These are phyloP conservation scores for Phytophthora cactorum DNA, from an alignment of 352 stramenopile genomes.

Conservation along the genomic window DNA sequence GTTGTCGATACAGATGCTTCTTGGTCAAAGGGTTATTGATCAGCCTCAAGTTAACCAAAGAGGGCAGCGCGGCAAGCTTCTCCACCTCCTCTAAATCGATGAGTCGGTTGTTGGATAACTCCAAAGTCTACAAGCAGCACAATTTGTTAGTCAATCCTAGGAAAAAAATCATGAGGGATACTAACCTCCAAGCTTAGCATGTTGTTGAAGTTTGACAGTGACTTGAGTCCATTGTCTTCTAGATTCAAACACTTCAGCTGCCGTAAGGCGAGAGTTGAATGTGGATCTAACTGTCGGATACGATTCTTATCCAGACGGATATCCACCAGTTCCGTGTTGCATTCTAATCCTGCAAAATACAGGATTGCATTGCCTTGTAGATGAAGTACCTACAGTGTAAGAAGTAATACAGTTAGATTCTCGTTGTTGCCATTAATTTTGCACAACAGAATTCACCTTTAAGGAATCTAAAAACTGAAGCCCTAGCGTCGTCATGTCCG, in stretches of 20 bases:
- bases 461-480: slow-evolving; percentile 72
- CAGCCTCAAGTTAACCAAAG: slow-evolving; percentile 70
- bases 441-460: slow-evolving; percentile 45
- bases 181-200: slow-evolving; percentile 73
- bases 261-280: slow-evolving; percentile 51
- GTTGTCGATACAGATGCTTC: slow-evolving; percentile 85
- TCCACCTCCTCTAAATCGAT: slow-evolving; percentile 84
- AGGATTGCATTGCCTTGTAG: slow-evolving; percentile 86
- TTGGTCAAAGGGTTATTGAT: slow-evolving; percentile 80
- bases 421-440: not conserved
- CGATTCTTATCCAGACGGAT: slow-evolving; percentile 85
- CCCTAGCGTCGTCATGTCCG: slow-evolving; percentile 71
- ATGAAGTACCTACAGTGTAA: slow-evolving; percentile 57
- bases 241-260: slow-evolving; percentile 69
- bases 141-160: slow-evolving; percentile 3
- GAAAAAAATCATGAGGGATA: not conserved
- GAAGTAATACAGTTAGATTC: not conserved
- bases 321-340: slow-evolving; percentile 68
- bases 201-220: slow-evolving; percentile 70
- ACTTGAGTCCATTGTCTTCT: slow-evolving; percentile 83
- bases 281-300: slow-evolving; percentile 77
- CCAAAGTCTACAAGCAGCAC: slow-evolving; percentile 49
- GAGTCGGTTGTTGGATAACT: slow-evolving; percentile 83
- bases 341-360: slow-evolving; percentile 65
- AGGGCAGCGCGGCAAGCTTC: slow-evolving; percentile 56